Evolutionary conservation across 371 early-diverging fungal species (phyloP).

Genomic region (Saksenaea vasiformis): DNA sequence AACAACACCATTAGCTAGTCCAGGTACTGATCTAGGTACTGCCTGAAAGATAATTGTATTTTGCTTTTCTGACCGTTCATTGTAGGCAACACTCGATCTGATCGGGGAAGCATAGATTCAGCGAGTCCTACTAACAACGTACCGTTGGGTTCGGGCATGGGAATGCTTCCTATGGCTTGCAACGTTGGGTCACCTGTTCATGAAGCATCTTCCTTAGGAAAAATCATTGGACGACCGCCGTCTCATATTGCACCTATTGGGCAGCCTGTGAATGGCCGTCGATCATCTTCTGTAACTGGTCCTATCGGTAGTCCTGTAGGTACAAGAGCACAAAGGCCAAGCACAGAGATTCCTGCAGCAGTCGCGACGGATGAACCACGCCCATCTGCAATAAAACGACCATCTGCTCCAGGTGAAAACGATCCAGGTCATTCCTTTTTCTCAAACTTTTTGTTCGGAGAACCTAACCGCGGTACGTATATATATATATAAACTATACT

Average conservation of each 20-base stretch:
- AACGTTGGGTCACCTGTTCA: not conserved
- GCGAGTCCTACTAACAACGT: not conserved
- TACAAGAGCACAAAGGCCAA: constrained; percentile 10
- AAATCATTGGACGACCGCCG: not conserved
- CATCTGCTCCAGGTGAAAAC: constrained; percentile 5
- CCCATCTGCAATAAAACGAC: constrained; percentile 10
- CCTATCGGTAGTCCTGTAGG: constrained; percentile 33
- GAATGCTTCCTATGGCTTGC: not conserved
- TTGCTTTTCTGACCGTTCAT: not conserved
- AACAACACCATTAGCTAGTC: not conserved
- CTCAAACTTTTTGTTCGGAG: constrained; percentile 47
- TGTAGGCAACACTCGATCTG: not conserved
- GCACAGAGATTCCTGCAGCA: not conserved
- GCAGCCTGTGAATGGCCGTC: constrained; percentile 24
- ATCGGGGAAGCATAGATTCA: not conserved
- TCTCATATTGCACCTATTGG: constrained; percentile 41
- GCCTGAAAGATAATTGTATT: not conserved
- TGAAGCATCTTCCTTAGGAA: not conserved
- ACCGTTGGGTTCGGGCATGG: not conserved
- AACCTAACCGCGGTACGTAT: constrained; percentile 18
- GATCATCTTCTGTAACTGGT: constrained; percentile 23
- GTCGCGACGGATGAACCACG: constrained; percentile 3
- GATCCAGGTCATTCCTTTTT: constrained; percentile 36
- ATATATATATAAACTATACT: not conserved
- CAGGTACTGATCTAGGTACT: not conserved